Base-by-base conservation (phyloP, 2,329 filamentous ascomycete genomes). In the Xylariaceae sp. region DNA sequence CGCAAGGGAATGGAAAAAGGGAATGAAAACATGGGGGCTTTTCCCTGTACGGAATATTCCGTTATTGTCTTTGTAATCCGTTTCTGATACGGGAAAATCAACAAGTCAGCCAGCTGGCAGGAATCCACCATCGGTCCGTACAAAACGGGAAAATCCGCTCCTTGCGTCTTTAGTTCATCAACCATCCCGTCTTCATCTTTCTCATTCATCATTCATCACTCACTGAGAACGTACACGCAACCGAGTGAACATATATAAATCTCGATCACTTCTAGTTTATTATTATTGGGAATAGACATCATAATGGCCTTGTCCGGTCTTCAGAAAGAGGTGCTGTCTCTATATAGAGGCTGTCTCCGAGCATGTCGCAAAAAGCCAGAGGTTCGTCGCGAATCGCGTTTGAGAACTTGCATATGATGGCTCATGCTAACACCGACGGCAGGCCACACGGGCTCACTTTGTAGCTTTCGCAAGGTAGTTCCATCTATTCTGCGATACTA, bases 291-390 rank as follows among this genome's bases (percentile, higher is more conserved):
- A 45, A 1, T n/a, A 2, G 1, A 15, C 10, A 6, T 9, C 13
- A n/a, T n/a, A 39, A 77, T 77, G 77, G 82, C 85, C 67, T 78
- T 92, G 30, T 96, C 92, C 6, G 94, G 94, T 41, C 79, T 97
- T n/a, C 93, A 97, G 73, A 88, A 84, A 68, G 91, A 96, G 69
- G 93, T 97, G 2, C 75, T 97, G 55, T 81, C 86, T 39, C 83
- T 99, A 11, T 99, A 97, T 73, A 86, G 93, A 60, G 84, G 86
- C 71, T 97, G 93, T 69, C 78, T 99, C 30, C 85, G 92, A 61
- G 90, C 89, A 69, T 86, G 88, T 60, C 84, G 88, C 61, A 87
- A 86, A 69, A 97, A 99, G 74, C 91, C 92, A 53, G 72, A 76
- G 68, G 90, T 93, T 73, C 68, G 80, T 67, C 48, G 39, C 49